Evolutionary conservation across 2,329 filamentous ascomycete genomes (phyloP).

Genomic region (Aspergillus aculeatus): DNA sequence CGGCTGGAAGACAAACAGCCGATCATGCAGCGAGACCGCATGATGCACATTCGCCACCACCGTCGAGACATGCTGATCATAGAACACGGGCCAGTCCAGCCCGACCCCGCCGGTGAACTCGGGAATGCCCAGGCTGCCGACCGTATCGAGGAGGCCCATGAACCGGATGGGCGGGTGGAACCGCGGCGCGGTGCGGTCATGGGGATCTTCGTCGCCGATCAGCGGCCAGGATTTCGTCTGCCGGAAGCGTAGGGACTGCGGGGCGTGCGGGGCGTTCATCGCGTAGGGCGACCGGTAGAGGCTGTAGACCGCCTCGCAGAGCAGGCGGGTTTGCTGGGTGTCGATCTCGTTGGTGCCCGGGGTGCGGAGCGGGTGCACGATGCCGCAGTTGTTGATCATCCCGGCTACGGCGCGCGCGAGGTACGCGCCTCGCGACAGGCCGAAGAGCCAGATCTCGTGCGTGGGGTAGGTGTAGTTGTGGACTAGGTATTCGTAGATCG

Average conservation of each 20-base stretch:
- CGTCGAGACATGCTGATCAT: not conserved
- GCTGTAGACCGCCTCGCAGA: not conserved
- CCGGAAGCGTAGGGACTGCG: not conserved
- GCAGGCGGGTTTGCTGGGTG: not conserved
- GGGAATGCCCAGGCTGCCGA: not conserved
- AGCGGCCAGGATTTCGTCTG: not conserved
- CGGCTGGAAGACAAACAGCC: not conserved
- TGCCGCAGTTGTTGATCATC: not conserved
- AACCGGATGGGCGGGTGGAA: not conserved
- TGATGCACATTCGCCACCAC: not conserved
- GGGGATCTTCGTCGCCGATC: not conserved
- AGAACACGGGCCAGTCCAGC: not conserved
- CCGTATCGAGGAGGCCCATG: not conserved
- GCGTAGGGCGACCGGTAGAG: not conserved
- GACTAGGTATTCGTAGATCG: not conserved
- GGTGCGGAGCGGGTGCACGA: not conserved
- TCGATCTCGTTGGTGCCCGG: not conserved
- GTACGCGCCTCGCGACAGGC: not conserved
- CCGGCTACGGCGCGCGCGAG: not conserved
- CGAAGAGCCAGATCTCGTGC: not conserved
- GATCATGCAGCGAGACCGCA: not conserved
- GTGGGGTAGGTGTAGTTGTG: not conserved
- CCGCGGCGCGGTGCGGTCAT: not conserved
- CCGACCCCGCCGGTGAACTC: not conserved
- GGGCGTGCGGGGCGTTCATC: not conserved